Conservation (phyloP, 345 rosid genomes). For the Jatropha curcas region DNA sequence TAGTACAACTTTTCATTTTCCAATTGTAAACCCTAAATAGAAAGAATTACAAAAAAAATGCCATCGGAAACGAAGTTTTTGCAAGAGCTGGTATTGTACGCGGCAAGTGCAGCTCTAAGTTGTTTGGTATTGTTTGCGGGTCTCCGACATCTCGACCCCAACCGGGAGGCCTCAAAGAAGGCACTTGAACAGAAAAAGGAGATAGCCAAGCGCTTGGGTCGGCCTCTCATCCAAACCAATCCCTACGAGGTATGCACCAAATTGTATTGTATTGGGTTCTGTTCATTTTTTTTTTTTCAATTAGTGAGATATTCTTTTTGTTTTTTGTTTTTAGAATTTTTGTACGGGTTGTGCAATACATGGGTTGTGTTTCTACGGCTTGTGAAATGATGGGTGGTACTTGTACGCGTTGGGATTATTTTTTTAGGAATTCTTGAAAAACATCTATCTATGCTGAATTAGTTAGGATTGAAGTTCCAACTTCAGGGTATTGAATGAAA, state of each 20-base stretch:
- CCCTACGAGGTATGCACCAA: conserved; percentile 96
- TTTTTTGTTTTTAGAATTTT: background rate
- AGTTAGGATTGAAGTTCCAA: background rate
- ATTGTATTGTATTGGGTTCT: too few relatives aligned
- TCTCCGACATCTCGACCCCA: conserved; percentile 85
- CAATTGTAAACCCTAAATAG: too few relatives aligned
- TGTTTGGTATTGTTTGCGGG: conserved; percentile 83
- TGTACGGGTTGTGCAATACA: background rate
- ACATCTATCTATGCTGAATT: background rate
- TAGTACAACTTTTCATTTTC: too few relatives aligned
- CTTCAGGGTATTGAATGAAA: background rate
- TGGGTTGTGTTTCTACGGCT: background rate
- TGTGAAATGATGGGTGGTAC: background rate
- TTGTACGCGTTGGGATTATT: background rate
- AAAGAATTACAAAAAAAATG: conserved; percentile 28
- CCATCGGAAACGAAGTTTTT: conserved; percentile 75
- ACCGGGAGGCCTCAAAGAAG: conserved; percentile 87
- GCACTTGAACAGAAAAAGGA: conserved; percentile 92
- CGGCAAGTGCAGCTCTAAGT: conserved; percentile 97
- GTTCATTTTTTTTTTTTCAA: too few relatives aligned
- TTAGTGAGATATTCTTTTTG: background rate
- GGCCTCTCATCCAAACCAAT: conserved; percentile 82
- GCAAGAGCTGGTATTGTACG: conserved; percentile 78
- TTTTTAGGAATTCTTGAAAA: background rate
- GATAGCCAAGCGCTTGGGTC: conserved; percentile 86